Evolutionary conservation across 2,329 filamentous ascomycete genomes (phyloP), one percentile per base, ranked within the genome.

Genomic region (Penicillium sumatraense): DNA sequence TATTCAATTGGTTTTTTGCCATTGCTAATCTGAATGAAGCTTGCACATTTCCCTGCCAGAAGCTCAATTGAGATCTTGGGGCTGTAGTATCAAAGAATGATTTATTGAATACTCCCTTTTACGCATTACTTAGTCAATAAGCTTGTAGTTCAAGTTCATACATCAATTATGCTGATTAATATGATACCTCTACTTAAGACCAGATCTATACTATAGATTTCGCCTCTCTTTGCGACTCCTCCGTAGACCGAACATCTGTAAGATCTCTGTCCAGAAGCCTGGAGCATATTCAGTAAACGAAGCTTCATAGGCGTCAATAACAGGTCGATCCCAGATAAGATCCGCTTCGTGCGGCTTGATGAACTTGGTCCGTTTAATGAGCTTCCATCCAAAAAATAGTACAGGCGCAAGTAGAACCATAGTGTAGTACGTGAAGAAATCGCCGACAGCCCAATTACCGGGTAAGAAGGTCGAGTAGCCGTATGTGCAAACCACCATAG

Each of bases 401-500:
- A 85, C 63, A 0, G 87, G 87, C 64, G 88, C 89, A 2, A 89
- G 72, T 7, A 83, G 81, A 33, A 91, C 80, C 65, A 79, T 45
- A 81, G 86, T 83, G 70, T 91, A 91, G 75, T 85, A 86, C 67
- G 89, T 89, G 38, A 92, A 75, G 69, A 92, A 93, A 14, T 80
- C 82, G 6, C 84, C 80, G 0, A 86, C 68, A 51, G 83, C 79
- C 88, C 87, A 91, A 5, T 42, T 47, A 20, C 54, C 54, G 0
- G 87, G 85, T 48, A 90, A 68, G 65, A 92, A 93, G 0, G 90
- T 86, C 0, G 85, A 81, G 60, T 91, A 92, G 0, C 89, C 89
- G 13, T 87, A 86, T 5, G 90, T 84, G 62, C 90, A 83, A 0
- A 85, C 82, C 82, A 92, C 89, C 51, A 88, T 71, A 35, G 83